Percentiles rank a stretch among this genome's conserved stretches.
Conservation (phyloP, 2,329 filamentous ascomycete genomes). For the Rutstroemia sp. region DNA sequence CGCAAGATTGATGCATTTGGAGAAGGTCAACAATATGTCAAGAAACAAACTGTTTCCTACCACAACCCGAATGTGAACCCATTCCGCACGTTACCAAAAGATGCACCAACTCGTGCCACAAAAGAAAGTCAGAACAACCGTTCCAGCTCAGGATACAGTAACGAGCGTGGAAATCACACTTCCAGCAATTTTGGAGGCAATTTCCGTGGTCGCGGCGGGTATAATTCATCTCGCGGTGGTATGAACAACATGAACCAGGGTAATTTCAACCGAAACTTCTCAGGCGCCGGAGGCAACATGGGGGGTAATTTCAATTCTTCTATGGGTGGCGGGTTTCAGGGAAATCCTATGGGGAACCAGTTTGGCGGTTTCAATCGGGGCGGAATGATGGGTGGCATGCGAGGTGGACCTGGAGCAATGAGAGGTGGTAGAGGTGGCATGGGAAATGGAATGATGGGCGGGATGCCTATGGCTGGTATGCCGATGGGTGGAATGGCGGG, state of each 20-base stretch:
- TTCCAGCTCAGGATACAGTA: conserved; percentile 41
- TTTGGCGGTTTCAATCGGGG: conserved; percentile 46
- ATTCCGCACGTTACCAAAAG: conserved; percentile 86
- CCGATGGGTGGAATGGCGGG: conserved; percentile 42
- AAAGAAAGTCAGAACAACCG: conserved; percentile 54
- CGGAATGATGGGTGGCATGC: conserved; percentile 44
- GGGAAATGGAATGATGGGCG: conserved; percentile 35
- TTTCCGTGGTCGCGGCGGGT: conserved; percentile 45
- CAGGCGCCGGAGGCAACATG: conserved; percentile 38
- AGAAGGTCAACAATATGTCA: conserved; percentile 45
- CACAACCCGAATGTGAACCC: conserved; percentile 73
- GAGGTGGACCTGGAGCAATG: conserved; percentile 48
- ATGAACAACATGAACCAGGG: conserved; percentile 43
- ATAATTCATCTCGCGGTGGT: conserved; percentile 33
- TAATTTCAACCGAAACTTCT: conserved; percentile 44
- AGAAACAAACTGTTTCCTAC: conserved; percentile 67
- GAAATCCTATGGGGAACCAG: conserved; percentile 36
- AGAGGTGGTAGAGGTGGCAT: conserved; percentile 49
- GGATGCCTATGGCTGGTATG: conserved; percentile 49
- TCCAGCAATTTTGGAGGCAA: conserved; percentile 31
- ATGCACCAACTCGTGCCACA: conserved; percentile 63
- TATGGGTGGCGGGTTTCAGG: conserved; percentile 43
- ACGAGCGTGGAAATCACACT: conserved; percentile 33
- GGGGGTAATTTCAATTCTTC: conserved; percentile 36
- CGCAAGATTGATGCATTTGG: conserved; percentile 63